These are phyloP conservation scores for Phytophthora kernoviae DNA, from an alignment of 352 stramenopile genomes.

Conservation along the genomic window DNA sequence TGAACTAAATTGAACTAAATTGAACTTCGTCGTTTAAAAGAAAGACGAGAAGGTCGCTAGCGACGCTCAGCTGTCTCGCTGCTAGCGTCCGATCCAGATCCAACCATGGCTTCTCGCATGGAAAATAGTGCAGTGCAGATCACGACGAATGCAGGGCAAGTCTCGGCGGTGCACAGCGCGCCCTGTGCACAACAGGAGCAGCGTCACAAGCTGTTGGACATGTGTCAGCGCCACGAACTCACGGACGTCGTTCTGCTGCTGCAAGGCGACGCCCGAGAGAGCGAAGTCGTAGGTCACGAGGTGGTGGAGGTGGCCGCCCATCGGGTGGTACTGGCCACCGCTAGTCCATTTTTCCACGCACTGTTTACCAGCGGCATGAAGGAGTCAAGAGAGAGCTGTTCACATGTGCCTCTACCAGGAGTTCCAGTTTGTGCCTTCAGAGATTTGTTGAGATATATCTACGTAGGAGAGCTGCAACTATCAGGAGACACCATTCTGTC, in stretches of 20 bases:
- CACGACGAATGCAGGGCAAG: not conserved
- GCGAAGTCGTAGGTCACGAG: not conserved
- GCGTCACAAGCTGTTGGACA: conserved; percentile 48
- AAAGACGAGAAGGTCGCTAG: conserved; percentile 13
- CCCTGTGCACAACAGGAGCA: conserved; percentile 30
- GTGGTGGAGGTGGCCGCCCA: conserved; percentile 52
- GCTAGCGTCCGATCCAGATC: not conserved
- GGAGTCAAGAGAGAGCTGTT: conserved; percentile 36
- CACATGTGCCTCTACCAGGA: conserved; percentile 56
- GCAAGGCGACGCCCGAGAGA: conserved; percentile 27
- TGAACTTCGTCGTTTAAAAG: conserved; percentile 13
- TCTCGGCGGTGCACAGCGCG: conserved; percentile 19
- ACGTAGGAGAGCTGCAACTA: conserved; percentile 60
- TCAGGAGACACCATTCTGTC: conserved; percentile 65
- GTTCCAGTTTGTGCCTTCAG: conserved; percentile 50
- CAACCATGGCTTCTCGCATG: conserved; percentile 28
- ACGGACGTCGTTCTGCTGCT: conserved; percentile 74
- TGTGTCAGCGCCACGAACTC: conserved; percentile 52
- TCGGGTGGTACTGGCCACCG: conserved; percentile 61
- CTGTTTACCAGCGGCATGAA: conserved; percentile 82
- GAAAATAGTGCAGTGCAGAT: conserved; percentile 27
- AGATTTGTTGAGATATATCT: conserved; percentile 72
- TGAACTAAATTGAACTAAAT: too few species aligned
- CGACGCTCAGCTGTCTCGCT: not conserved
- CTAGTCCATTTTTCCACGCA: conserved; percentile 75